phyloP scores from a whole-genome alignment of 192 early-diverging fungal genomes.

The Backusella mclennaniae region DNA sequence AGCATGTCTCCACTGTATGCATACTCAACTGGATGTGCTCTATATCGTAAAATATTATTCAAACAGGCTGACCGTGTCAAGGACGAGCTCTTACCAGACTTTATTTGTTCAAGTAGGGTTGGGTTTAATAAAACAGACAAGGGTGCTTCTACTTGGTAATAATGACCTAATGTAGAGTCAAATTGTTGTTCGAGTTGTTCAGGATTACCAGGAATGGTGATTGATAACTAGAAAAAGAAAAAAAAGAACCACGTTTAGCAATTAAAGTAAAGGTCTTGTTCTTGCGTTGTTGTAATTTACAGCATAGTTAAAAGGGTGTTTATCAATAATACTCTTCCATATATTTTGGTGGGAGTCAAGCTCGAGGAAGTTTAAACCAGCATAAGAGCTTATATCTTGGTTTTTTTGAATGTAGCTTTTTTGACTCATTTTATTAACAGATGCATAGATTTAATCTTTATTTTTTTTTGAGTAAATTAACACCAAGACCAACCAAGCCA shows the following conservation, averaged over 20 bases:
- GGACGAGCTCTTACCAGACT: neutral
- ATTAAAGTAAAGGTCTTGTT: neutral
- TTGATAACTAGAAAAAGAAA: conserved; percentile 9
- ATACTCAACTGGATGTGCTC: neutral
- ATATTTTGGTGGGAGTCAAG: neutral
- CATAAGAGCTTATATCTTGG: neutral
- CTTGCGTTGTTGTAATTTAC: neutral
- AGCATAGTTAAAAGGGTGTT: conserved; percentile 25
- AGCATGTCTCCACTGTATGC: conserved; percentile 20
- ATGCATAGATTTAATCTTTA: neutral
- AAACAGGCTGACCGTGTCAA: neutral
- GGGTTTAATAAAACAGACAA: conserved; percentile 17
- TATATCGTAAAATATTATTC: neutral
- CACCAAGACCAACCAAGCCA: too few species aligned
- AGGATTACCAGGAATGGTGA: conserved; percentile 12
- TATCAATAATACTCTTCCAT: conserved; percentile 9
- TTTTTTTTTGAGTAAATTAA: neutral
- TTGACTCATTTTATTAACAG: conserved; percentile 1
- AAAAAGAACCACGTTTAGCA: neutral
- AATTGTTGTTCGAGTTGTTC: neutral
- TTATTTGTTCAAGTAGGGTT: conserved; percentile 6
- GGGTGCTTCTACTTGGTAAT: conserved; percentile 21
- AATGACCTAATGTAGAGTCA: neutral
- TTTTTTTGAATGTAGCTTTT: conserved; percentile 8
- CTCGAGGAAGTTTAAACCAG: conserved; percentile 1